Evolutionary conservation across 352 stramenopile genomes (phyloP).

Genomic region (Pythium biforme): DNA sequence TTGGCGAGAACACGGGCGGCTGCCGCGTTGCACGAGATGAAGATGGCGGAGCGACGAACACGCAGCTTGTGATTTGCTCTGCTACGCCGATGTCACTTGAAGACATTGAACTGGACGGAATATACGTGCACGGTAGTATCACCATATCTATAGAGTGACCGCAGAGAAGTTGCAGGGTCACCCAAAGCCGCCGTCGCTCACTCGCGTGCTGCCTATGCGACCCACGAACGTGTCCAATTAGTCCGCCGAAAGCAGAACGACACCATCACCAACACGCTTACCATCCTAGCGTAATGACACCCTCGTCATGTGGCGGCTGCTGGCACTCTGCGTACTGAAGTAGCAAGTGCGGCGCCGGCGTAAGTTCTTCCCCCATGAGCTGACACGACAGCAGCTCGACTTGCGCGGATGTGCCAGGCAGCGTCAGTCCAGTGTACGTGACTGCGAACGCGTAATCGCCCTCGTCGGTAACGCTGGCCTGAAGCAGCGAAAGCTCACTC

Average conservation of each 20-base stretch:
- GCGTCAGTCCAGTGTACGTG: neutral
- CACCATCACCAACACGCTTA: neutral
- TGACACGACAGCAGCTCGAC: conserved; percentile 20
- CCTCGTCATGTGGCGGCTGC: neutral
- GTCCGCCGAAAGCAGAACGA: neutral
- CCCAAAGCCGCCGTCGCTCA: conserved; percentile 4
- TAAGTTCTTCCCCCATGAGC: conserved; percentile 4
- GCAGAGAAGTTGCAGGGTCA: neutral
- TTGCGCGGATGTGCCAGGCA: neutral
- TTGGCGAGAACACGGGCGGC: neutral
- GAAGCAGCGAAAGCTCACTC: conserved; percentile 8
- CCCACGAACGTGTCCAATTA: neutral
- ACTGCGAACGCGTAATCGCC: conserved; percentile 13
- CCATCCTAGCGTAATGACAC: neutral
- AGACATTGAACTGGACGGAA: neutral
- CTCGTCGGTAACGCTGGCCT: neutral
- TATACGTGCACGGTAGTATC: conserved; percentile 14
- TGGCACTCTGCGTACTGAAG: conserved; percentile 8
- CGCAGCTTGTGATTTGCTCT: conserved; percentile 20
- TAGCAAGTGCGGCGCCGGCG: conserved; percentile 16
- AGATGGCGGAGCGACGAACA: neutral
- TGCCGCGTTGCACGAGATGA: no score
- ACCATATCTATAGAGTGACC: neutral
- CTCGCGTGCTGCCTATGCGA: conserved; percentile 1
- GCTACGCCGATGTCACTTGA: neutral